Evolutionary conservation across 148 eudicot genomes (phyloP), one percentile per base, ranked within the genome.

Genomic region (Nepenthes gracilis): DNA sequence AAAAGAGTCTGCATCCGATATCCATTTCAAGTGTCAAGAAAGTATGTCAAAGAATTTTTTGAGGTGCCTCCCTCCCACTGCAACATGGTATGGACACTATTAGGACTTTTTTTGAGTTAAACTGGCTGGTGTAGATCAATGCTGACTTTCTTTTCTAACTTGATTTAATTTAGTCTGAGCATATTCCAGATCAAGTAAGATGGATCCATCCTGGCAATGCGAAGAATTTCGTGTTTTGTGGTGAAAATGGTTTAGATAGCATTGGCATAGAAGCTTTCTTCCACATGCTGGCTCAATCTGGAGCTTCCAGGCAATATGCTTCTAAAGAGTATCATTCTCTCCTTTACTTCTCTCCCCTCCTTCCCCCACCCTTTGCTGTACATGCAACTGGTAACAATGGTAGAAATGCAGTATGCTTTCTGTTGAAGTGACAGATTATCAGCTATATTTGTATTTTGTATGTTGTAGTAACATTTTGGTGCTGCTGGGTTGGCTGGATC

Each of bases 211-310:
- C 96, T 52, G 72, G 43, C 55, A 72, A 66, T 66, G 85, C 96
- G 69, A 82, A 77, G 57, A 72, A 66, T 62, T 72, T 78, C 78
- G 58, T 60, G 69, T 86, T 93, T 48, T 59, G 47, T 37, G 83
- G 79, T 61, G 85, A 67, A 58, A 77, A 65, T 57, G 72, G 74
- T 36, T 37, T 51, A 56, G 67, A 59, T 57, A 67, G 79, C 68
- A 58, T 79, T 70, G 95, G 87, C 66, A 66, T 74, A 35, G 96
- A 84, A 64, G 80, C 77, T 63, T 82, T 93, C 73, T 76, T 69
- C 69, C 61, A 71, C 43, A 80, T 83, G 95, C 67, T 93, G 71
- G 67, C 67, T 55, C 83, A 84, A 49, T 86, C 84, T 60, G 96
- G 96, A 74, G 91, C 84, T 63, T 82, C 96, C 40, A 49, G 54